Base-by-base conservation (phyloP, 331 rosid genomes). In the Saraca asoca region DNA sequence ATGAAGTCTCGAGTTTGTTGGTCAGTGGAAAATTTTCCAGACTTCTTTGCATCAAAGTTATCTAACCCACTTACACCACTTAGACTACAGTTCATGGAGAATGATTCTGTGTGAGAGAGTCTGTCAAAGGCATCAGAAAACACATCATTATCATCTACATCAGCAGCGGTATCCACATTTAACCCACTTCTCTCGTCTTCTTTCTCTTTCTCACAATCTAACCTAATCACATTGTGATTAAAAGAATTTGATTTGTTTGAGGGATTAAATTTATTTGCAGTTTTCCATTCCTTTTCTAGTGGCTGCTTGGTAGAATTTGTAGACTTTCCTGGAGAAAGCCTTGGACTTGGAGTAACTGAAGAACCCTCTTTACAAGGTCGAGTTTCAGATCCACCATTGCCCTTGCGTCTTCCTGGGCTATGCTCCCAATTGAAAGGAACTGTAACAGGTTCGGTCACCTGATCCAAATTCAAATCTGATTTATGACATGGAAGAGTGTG, bases 401-500 rank as follows among this genome's bases (percentile, higher is more conserved):
- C 76, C 79, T 93, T 93, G 41, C 90, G 65, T 73, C 65, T 86
- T 72, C 96, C 98, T 0, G 96, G 97, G 68, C 86, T 81, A 19
- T 79, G 85, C 77, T 94, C 99, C 99, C 99, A 94, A 12, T 79
- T 60, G 73, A 94, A 90, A 65, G 99, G 97, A 51, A 90, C 91
- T 11, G 96, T 84, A 43, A 83, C 89, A 31, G 96, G 96, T 81
- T 90, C 86, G 5, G 95, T 88, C 24, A 83, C 85, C 64, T 88
- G 91, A 62, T 85, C 88, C 55, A 71, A 37, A 45, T 51, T 31
- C 52, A 48, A 78, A 20, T 86, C 82, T 54, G 95, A 75, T 66
- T 74, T 81, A 60, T 62, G 49, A 62, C 61, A 14, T 17, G 83
- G 79, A 71, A 79, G 84, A 56, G 68, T 77, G 62, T 77, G 74